These are phyloP conservation scores for Colletotrichum tabaci DNA, from an alignment of 2,329 filamentous ascomycete species.

Conservation along the genomic window DNA sequence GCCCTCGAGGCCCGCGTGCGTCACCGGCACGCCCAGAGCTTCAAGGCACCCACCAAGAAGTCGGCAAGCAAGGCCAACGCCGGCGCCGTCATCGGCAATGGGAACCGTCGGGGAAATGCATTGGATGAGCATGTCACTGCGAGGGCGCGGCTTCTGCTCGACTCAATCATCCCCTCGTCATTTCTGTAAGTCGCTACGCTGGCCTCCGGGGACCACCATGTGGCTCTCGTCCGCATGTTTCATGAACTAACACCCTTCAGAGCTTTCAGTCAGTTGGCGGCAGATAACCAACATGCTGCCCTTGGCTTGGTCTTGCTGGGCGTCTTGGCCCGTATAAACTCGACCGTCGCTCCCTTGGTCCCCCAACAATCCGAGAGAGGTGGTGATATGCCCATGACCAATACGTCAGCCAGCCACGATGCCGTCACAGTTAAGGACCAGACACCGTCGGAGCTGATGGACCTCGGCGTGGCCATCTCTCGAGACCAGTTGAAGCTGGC, in stretches of 20 bases:
- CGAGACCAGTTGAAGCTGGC: conserved; percentile 42
- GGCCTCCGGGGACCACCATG: too few relatives aligned
- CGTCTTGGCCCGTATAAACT: conserved; percentile 71
- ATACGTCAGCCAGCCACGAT: not conserved
- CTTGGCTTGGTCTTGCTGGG: conserved; percentile 80
- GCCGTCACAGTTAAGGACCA: conserved; percentile 36
- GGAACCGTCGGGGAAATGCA: not conserved
- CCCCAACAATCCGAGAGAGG: conserved; percentile 29
- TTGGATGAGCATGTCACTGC: conserved; percentile 18
- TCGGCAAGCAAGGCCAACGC: not conserved
- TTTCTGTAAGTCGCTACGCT: conserved; percentile 53
- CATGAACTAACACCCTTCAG: conserved; percentile 51
- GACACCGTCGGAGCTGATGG: conserved; percentile 39
- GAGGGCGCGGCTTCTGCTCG: conserved; percentile 47
- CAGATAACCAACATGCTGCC: conserved; percentile 80
- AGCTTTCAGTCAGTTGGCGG: conserved; percentile 78
- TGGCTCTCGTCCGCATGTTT: not conserved
- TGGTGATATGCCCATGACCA: not conserved
- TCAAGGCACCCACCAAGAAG: conserved; percentile 27
- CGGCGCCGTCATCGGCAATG: not conserved
- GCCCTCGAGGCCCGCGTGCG: conserved; percentile 48
- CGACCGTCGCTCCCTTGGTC: conserved; percentile 57
- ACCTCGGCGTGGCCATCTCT: conserved; percentile 51
- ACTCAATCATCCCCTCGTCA: conserved; percentile 51
- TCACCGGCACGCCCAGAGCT: conserved; percentile 10